phyloP scores from a whole-genome alignment of 2,329 filamentous ascomycete genomes.

The Tolypocladium paradoxum region DNA sequence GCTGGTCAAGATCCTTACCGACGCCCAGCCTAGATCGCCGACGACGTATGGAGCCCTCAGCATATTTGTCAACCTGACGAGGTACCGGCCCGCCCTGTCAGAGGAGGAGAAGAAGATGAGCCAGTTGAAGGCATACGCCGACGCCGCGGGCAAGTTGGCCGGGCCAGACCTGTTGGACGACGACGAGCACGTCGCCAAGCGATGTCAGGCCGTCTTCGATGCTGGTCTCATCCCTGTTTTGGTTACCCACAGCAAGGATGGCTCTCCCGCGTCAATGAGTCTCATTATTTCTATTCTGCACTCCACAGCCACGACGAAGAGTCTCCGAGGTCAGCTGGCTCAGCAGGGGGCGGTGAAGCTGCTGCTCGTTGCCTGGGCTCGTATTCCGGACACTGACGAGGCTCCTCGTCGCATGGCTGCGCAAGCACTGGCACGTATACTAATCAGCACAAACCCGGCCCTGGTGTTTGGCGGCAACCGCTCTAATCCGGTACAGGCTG shows the following conservation, averaged over 20 bases:
- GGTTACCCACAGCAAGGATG: conserved; percentile 62
- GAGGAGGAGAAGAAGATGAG: conserved; percentile 90
- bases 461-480: conserved; percentile 73
- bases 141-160: conserved; percentile 60
- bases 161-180: conserved; percentile 60
- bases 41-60: conserved; percentile 78
- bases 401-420: conserved; percentile 49
- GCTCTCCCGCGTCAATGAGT: conserved; percentile 58
- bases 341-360: conserved; percentile 91
- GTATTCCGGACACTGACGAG: conserved; percentile 42
- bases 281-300: conserved; percentile 69
- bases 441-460: conserved; percentile 76
- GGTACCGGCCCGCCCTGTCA: conserved; percentile 64
- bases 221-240: conserved; percentile 68
- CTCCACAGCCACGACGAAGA: conserved; percentile 63
- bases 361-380: conserved; percentile 59
- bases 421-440: conserved; percentile 72
- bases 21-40: conserved; percentile 52
- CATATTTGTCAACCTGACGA: conserved; percentile 75
- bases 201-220: conserved; percentile 71
- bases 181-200: conserved; percentile 60
- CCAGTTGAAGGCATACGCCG: conserved; percentile 89
- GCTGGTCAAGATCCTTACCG: conserved; percentile 53
- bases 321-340: conserved; percentile 66
- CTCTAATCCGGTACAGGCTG: conserved; percentile 63